phyloP scores from a whole-genome alignment of 176 grass and related monocot species.

The Aegilops tauschii region DNA sequence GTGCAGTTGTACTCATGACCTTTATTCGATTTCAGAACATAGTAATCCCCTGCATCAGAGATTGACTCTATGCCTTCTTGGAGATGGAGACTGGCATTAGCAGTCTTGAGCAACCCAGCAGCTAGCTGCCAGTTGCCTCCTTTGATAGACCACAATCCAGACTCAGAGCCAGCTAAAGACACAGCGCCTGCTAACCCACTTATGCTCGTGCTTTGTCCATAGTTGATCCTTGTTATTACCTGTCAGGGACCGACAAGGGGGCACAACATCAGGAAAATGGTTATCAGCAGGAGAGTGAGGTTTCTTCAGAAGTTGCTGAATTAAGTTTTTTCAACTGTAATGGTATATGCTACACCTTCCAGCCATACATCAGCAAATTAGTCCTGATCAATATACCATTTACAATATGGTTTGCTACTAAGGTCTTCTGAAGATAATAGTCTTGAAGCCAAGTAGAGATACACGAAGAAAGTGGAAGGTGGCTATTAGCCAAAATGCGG shows the following conservation, averaged over 20 bases:
- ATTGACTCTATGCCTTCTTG: conserved; percentile 74
- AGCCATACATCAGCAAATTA: too few species aligned
- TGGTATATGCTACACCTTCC: background rate
- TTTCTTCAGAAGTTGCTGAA: background rate
- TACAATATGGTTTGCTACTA: background rate
- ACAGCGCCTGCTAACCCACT: conserved; percentile 83
- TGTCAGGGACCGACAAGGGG: conserved; percentile 18
- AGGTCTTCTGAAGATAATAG: background rate
- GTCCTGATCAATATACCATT: background rate
- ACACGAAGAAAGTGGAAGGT: background rate
- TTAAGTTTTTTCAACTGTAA: background rate
- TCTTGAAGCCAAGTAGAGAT: too few species aligned
- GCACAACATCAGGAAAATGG: background rate
- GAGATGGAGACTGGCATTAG: conserved; percentile 75
- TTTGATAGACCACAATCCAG: conserved; percentile 76
- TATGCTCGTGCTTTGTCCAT: conserved; percentile 69
- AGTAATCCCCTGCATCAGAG: conserved; percentile 56
- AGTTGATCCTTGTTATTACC: conserved; percentile 98
- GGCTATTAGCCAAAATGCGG: background rate
- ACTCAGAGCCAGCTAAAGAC: conserved; percentile 80
- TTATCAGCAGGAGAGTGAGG: background rate
- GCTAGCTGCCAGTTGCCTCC: conserved; percentile 82
- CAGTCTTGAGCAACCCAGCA: conserved; percentile 61
- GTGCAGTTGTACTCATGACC: conserved; percentile 70
- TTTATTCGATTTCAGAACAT: conserved; percentile 65